Evolutionary conservation across 2,329 filamentous ascomycete species (phyloP).

Genomic region (Fusarium nanum): DNA sequence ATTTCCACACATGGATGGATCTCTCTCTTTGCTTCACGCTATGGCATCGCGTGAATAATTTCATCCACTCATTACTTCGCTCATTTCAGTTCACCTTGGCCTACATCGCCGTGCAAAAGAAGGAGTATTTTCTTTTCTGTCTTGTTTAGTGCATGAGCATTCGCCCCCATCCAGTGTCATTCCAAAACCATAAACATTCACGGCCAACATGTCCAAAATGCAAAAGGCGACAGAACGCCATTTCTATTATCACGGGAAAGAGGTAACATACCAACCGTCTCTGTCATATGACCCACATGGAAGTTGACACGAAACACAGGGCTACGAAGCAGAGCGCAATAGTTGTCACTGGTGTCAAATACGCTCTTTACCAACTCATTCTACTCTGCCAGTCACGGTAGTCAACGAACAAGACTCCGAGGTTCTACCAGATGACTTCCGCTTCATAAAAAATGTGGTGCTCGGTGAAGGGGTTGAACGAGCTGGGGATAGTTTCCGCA

Average conservation of each 20-base stretch:
- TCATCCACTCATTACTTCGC: not conserved
- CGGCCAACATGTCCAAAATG: slow-evolving; percentile 52
- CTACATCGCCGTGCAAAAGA: not conserved
- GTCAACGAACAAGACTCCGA: slow-evolving; percentile 70
- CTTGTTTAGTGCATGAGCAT: not conserved
- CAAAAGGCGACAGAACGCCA: slow-evolving; percentile 59
- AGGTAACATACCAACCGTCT: slow-evolving; percentile 36
- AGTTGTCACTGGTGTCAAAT: slow-evolving; percentile 73
- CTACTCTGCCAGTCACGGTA: slow-evolving; percentile 67
- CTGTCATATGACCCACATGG: not conserved
- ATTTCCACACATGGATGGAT: not conserved
- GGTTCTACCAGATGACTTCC: slow-evolving; percentile 71
- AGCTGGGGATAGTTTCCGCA: slow-evolving; percentile 70
- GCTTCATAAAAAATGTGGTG: slow-evolving; percentile 73
- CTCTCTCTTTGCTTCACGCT: not conserved
- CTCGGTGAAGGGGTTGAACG: slow-evolving; percentile 69
- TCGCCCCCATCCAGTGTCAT: not conserved
- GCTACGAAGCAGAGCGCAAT: slow-evolving; percentile 53
- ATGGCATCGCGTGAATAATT: not conserved
- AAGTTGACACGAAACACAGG: slow-evolving; percentile 41
- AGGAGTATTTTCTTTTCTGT: not conserved
- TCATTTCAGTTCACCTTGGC: not conserved
- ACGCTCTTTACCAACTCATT: slow-evolving; percentile 63
- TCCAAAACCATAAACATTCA: not conserved
- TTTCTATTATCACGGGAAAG: slow-evolving; percentile 62